Conservation (phyloP, 495 filamentous ascomycete species). For the Neohortaea acidophila region DNA sequence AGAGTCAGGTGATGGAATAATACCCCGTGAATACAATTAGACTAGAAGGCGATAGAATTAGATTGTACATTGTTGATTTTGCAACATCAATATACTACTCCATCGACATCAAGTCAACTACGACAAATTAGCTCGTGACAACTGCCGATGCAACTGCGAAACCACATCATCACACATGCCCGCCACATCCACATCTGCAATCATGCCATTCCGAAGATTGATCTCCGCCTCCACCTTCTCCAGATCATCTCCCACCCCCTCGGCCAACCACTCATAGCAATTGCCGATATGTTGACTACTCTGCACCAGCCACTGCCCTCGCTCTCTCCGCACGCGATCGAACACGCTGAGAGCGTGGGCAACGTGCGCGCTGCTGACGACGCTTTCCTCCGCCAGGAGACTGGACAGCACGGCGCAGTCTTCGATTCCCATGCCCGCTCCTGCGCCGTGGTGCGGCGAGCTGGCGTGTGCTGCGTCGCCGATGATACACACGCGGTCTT, state of each 20-base stretch:
- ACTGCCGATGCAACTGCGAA: too few relatives aligned
- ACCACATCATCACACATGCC: slow-evolving; percentile 4
- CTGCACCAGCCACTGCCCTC: slow-evolving; percentile 13
- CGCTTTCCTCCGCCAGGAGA: background rate
- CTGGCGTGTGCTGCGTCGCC: slow-evolving; percentile 59
- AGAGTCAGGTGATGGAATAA: too few relatives aligned
- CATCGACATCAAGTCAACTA: too few relatives aligned
- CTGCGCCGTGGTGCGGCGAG: slow-evolving; percentile 55
- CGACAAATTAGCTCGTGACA: too few relatives aligned
- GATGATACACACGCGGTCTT: slow-evolving; percentile 40
- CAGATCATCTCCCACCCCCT: slow-evolving; percentile 1
- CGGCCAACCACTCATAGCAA: slow-evolving; percentile 9
- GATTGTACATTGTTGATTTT: too few relatives aligned
- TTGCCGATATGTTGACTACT: slow-evolving; percentile 7
- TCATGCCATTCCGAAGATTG: slow-evolving; percentile 2
- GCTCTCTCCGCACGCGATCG: slow-evolving; percentile 5
- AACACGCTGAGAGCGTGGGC: background rate
- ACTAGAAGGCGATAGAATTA: too few relatives aligned
- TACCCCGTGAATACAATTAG: too few relatives aligned
- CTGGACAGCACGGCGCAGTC: slow-evolving; percentile 27
- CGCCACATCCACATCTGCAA: slow-evolving; percentile 7
- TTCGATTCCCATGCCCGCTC: slow-evolving; percentile 54
- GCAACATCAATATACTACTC: too few relatives aligned
- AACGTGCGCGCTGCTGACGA: background rate
- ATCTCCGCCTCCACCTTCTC: slow-evolving; percentile 9